These are phyloP conservation scores for Citrullus colocynthis DNA, from an alignment of 306 rosid genomes.

Conservation along the genomic window DNA sequence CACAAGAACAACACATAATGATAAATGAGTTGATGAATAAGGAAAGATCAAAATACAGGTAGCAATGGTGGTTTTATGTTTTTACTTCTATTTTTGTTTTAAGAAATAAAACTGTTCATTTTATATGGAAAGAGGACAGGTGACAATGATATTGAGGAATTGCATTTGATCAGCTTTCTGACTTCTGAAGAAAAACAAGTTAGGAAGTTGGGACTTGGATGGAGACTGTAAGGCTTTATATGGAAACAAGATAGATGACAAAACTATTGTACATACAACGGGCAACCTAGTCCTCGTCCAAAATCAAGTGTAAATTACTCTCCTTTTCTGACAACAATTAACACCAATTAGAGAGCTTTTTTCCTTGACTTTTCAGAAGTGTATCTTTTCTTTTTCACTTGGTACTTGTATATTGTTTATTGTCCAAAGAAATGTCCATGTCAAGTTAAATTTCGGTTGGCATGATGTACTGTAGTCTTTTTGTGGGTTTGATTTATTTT, in stretches of 20 bases:
- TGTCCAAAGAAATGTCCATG: neutral
- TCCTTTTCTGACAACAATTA: neutral
- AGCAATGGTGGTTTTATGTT: neutral
- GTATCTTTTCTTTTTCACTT: neutral
- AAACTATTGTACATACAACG: neutral
- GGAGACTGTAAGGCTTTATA: neutral
- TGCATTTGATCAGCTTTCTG: neutral
- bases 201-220: neutral
- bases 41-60: neutral
- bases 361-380: neutral
- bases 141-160: neutral
- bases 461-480: neutral
- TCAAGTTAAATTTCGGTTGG: neutral
- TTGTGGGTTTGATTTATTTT: neutral
- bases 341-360: neutral
- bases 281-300: neutral
- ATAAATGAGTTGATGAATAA: neutral
- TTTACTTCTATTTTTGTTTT: neutral
- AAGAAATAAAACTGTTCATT: neutral
- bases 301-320: neutral
- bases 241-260: neutral
- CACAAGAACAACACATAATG: neutral
- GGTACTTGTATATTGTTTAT: neutral
- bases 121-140: neutral
- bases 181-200: neutral